Evolutionary conservation across 139 green algal genomes (phyloP).

Genomic region (Volvox africanus): DNA sequence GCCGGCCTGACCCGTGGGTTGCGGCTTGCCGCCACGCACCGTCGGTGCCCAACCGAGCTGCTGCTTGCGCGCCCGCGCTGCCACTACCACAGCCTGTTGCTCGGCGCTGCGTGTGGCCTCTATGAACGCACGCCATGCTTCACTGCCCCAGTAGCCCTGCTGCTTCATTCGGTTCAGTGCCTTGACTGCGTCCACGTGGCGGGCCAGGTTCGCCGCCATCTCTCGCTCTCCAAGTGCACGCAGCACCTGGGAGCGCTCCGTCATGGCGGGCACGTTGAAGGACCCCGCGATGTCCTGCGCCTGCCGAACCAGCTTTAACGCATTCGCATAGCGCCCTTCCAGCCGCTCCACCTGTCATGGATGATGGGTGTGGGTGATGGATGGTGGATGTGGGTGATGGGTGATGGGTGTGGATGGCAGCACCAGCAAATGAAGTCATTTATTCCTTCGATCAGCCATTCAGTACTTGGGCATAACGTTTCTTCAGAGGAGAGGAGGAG

Average conservation of each 20-base stretch:
- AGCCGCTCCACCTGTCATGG: conserved; percentile 27
- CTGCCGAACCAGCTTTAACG: not conserved
- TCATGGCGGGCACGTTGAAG: conserved; percentile 37
- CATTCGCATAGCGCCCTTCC: conserved; percentile 8
- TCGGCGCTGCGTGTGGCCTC: not conserved
- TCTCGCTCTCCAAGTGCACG: conserved; percentile 49
- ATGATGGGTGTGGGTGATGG: too few relatives aligned
- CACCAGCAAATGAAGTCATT: too few relatives aligned
- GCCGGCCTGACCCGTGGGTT: conserved; percentile 9
- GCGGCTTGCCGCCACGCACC: conserved; percentile 2
- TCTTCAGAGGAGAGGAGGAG: too few relatives aligned
- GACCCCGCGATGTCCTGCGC: conserved; percentile 4
- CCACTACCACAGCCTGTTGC: conserved; percentile 7
- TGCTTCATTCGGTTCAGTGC: conserved; percentile 39
- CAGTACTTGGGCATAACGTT: too few relatives aligned
- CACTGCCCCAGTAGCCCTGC: conserved; percentile 49
- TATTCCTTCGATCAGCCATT: too few relatives aligned
- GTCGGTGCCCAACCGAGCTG: conserved; percentile 26
- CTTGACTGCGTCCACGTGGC: conserved; percentile 30
- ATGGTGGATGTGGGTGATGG: too few relatives aligned
- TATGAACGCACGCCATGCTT: conserved; percentile 45
- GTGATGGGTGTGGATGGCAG: too few relatives aligned
- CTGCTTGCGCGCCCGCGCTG: conserved; percentile 5
- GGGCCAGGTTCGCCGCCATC: conserved; percentile 37
- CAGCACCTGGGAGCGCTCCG: conserved; percentile 29